Base-by-base conservation (phyloP, 495 filamentous ascomycete genomes). In the Xylona heveae region DNA sequence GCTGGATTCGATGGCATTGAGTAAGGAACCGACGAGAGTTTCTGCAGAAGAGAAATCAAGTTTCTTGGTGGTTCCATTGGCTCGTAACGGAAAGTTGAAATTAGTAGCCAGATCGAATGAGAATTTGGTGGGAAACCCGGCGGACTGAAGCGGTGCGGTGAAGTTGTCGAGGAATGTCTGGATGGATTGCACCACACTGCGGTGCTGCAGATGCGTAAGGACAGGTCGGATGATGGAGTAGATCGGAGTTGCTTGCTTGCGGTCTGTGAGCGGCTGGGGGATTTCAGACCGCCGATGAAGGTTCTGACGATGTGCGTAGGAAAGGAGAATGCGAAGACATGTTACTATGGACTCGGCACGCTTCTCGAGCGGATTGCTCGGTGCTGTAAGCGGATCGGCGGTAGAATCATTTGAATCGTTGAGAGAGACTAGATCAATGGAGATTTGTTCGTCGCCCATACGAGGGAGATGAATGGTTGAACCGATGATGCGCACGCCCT, bases 291-390 rank as follows among this genome's bases (percentile, higher is more conserved):
- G 62, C 3, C 59, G 62, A 8, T 58, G 58, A 8, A 75, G 57
- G 26, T 70, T 80, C 38, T 73, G 64, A 14, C 69, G 61, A 45
- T 90, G 78, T 6, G 71, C 63, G 38, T 77, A 68, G 19, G 62
- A 62, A n/a, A 85, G 64, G 3, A 84, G 60, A 24, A 85, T 60
- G 12, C 71, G 66, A 9, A 82, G 59, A 0, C n/a, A n/a, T n/a
- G n/a, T n/a, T n/a, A n/a, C n/a, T n/a, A n/a, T n/a, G n/a, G n/a
- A n/a, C n/a, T n/a, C n/a, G n/a, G n/a, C n/a, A n/a, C n/a, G n/a
- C n/a, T n/a, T n/a, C n/a, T 65, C 59, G 36, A 71, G 50, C 4
- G 57, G 60, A 15, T 75, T 53, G 1, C 55, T 61, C 39, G 73
- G 53, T 2, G 75, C 69, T 23, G 71, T 19, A 13, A 25, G 10